Conservation (phyloP, 345 rosid species). For the Aquilaria sinensis region DNA sequence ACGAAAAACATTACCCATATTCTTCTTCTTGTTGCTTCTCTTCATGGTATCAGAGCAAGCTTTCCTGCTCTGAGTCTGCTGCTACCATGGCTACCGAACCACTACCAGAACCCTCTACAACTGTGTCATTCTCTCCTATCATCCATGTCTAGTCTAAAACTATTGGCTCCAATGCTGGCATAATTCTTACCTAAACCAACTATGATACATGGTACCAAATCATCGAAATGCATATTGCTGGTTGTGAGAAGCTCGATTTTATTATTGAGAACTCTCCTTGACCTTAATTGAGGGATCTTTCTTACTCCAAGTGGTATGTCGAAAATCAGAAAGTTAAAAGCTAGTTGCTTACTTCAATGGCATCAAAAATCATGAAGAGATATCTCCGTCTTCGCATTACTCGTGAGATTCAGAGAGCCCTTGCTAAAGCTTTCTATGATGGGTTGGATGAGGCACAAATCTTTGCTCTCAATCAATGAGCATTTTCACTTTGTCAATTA, state of each 20-base stretch:
- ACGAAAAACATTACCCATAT: no score
- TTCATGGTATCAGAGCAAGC: no score
- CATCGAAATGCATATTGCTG: conserved; percentile 2
- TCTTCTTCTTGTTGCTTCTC: no score
- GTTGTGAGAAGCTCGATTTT: not conserved
- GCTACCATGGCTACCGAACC: no score
- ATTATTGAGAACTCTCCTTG: not conserved
- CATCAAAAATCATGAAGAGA: not conserved
- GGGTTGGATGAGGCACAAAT: not conserved
- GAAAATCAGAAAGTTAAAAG: conserved; percentile 1
- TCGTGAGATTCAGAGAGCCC: not conserved
- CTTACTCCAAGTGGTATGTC: not conserved
- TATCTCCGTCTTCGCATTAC: not conserved
- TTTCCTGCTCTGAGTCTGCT: no score
- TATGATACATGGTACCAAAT: conserved; percentile 1
- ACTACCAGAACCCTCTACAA: no score
- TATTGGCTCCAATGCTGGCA: not conserved
- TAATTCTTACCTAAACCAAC: not conserved
- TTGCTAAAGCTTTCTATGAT: conserved; percentile 5
- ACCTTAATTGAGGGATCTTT: not conserved
- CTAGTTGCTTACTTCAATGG: not conserved
- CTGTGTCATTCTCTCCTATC: not conserved
- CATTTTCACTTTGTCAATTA: not conserved
- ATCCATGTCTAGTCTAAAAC: not conserved
- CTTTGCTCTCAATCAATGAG: not conserved